These are phyloP conservation scores for Funneliformis mosseae DNA, from an alignment of 192 early-diverging fungal species.

Conservation along the genomic window DNA sequence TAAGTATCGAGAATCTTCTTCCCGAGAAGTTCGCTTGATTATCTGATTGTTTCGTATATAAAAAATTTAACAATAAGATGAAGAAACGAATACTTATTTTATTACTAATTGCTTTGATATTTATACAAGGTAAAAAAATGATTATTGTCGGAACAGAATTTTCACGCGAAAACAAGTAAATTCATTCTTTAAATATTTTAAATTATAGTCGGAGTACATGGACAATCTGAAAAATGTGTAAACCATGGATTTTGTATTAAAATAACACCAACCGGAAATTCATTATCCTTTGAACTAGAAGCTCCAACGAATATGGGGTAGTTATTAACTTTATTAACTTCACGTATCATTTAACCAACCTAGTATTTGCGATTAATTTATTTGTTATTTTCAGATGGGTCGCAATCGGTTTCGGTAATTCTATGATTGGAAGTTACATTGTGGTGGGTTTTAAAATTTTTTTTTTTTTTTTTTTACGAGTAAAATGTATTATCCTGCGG, in stretches of 20 bases:
- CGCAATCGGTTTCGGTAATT: background rate
- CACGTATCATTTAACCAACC: too few relatives aligned
- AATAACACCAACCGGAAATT: background rate
- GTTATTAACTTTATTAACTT: background rate
- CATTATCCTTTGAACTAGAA: background rate
- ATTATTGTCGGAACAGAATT: background rate
- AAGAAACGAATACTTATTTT: background rate
- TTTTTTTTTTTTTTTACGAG: background rate
- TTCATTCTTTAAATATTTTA: background rate
- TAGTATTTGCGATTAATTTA: background rate
- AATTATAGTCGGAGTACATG: background rate
- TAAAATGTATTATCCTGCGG: background rate
- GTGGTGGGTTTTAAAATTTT: conserved; percentile 3
- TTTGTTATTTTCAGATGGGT: conserved; percentile 2
- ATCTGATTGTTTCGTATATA: background rate
- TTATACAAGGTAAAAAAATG: background rate
- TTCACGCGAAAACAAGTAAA: background rate
- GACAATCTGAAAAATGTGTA: background rate
- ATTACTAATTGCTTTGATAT: background rate
- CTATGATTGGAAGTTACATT: conserved; percentile 1
- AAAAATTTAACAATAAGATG: background rate
- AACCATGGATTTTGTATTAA: background rate
- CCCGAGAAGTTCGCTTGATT: background rate
- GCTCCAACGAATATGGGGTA: background rate
- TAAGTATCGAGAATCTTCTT: background rate